Evolutionary conservation across 192 early-diverging fungal genomes (phyloP).

Genomic region (Nowakowskiella sp.): DNA sequence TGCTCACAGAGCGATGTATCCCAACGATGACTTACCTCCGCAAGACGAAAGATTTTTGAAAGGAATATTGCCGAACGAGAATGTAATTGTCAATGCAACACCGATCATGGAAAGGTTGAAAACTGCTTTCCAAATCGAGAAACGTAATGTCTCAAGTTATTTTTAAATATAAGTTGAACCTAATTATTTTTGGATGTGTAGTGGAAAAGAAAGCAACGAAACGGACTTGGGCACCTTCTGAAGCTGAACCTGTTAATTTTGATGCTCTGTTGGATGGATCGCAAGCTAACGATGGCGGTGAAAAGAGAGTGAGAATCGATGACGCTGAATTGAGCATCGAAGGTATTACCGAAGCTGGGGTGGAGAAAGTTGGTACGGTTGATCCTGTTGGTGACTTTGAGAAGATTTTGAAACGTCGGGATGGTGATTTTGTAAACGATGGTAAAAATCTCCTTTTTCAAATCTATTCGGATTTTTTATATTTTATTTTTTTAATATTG

Average conservation of each 20-base stretch:
- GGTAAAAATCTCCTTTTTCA: conserved; percentile 27
- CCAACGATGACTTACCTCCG: conserved; percentile 39
- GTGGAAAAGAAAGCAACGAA: conserved; percentile 18
- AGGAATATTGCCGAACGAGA: conserved; percentile 34
- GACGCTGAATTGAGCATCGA: conserved; percentile 20
- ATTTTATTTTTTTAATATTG: too few relatives aligned
- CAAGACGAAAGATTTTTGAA: conserved; percentile 33
- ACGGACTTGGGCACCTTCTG: conserved; percentile 14
- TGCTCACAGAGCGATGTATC: conserved; percentile 50
- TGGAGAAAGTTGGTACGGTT: conserved; percentile 38
- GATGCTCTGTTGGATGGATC: too few relatives aligned
- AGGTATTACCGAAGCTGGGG: conserved; percentile 22
- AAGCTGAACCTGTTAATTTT: background rate
- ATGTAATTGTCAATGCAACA: conserved; percentile 34
- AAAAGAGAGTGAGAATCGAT: background rate
- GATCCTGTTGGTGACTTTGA: conserved; percentile 56
- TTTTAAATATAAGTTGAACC: background rate
- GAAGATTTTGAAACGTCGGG: conserved; percentile 43
- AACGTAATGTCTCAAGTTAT: conserved; percentile 27
- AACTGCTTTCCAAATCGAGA: conserved; percentile 44
- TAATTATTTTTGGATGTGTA: background rate
- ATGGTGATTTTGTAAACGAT: conserved; percentile 42
- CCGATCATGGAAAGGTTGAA: conserved; percentile 32
- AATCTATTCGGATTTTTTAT: too few relatives aligned
- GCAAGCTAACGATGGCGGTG: background rate